Evolutionary conservation across 805 yeast species (phyloP), one percentile per base, ranked within the genome.

Genomic region (Candida tammaniensis): DNA sequence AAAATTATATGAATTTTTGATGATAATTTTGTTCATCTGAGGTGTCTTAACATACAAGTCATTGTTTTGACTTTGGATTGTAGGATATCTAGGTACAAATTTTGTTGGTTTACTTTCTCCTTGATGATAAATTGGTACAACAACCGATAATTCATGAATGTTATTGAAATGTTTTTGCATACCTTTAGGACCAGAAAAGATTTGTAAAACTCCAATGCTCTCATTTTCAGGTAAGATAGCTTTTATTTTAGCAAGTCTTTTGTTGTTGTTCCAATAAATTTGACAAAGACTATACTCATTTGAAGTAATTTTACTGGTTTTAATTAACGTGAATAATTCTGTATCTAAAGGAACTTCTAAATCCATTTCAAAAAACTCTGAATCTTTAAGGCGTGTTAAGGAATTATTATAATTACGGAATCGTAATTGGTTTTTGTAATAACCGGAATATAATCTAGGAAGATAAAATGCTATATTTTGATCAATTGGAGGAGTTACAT

Each of bases 11-110:
- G 77, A 70, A 37, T 75, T 77, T 14, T 76, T 76, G 13, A 60
- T 62, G 7, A 71, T 60, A 30, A 93, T 59, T 38, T 73, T 68
- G 46, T 72, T 74, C 42, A 81, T 75, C 55, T 91, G 98, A 2
- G 98, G 98, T 44, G 83, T 86, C 35, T 77, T 71, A 38, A 93
- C 74, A 57, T 91, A 93, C 30, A 87, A 57, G 54, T 91, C 98
- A 41, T 80, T 77, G 27, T 70, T 69, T 49, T 75, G 78, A 18
- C 82, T 73, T 40, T 74, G 79, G 12, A 83, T 80, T 0, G 91
- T 78, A 1, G 93, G 87, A 45, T 74, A 80, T 34, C 86, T 64
- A 13, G 78, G 76, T 12, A 85, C 86, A 55, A 87, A 84, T 41
- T 79, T 79, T 31, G 79, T 70, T 9, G 76, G 72, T 47, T 74